phyloP scores from a whole-genome alignment of 2,329 filamentous ascomycete species.

The Sporothrix brasiliensis region DNA sequence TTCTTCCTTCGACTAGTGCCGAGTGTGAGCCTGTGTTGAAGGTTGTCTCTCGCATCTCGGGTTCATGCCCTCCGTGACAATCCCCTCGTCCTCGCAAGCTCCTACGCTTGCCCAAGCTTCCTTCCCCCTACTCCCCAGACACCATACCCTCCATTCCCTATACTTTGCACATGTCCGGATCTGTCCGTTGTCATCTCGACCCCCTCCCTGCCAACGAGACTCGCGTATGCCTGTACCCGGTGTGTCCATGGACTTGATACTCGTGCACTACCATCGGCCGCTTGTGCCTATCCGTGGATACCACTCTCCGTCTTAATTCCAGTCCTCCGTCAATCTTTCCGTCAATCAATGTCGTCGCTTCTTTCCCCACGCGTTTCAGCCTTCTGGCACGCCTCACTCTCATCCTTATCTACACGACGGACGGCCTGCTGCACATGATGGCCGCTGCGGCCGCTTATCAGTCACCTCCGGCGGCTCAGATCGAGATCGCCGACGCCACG shows the following conservation, averaged over 20 bases:
- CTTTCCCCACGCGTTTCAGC: conserved; percentile 23
- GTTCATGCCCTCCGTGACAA: conserved; percentile 23
- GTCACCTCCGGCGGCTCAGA: neutral
- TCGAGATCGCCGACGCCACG: conserved; percentile 15
- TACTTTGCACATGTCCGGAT: conserved; percentile 10
- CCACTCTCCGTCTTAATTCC: conserved; percentile 22
- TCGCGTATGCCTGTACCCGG: neutral
- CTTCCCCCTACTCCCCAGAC: neutral
- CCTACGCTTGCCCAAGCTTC: neutral
- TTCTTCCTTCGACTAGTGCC: conserved; percentile 23
- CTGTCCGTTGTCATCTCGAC: neutral
- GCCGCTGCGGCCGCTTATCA: conserved; percentile 13
- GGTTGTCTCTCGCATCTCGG: conserved; percentile 27
- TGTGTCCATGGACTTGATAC: neutral
- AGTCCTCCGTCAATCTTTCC: conserved; percentile 21
- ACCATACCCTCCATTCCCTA: conserved; percentile 1
- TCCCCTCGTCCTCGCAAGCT: conserved; percentile 6
- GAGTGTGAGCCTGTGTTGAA: conserved; percentile 13
- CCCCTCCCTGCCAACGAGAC: conserved; percentile 10
- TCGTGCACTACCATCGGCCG: conserved; percentile 7
- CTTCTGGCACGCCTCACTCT: conserved; percentile 2
- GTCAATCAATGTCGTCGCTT: conserved; percentile 22
- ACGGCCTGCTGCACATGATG: conserved; percentile 15
- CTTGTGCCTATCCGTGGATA: conserved; percentile 12
- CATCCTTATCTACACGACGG: neutral